These are phyloP conservation scores for Penicillium hordei DNA, from an alignment of 2,329 filamentous ascomycete species.

Conservation along the genomic window DNA sequence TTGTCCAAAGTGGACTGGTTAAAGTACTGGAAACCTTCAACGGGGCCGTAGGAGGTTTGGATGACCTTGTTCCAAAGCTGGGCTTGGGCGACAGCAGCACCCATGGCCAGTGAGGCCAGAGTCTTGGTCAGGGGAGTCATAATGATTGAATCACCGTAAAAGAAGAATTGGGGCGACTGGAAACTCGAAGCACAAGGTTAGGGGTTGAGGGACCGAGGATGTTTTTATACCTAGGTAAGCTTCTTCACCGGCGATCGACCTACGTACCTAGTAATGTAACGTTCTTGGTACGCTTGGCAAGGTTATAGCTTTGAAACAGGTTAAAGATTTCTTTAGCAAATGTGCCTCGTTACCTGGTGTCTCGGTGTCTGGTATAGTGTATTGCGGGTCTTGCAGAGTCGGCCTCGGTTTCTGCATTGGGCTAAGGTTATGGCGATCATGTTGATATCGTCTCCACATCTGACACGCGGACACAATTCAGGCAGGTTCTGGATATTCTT, in stretches of 20 bases:
- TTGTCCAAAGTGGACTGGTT: constrained; percentile 22
- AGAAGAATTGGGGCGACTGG: background rate
- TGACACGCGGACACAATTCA: background rate
- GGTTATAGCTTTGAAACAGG: no score
- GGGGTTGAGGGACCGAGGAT: background rate
- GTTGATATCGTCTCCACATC: background rate
- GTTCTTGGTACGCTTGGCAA: no score
- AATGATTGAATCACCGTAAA: background rate
- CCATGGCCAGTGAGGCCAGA: constrained; percentile 10
- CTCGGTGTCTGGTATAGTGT: background rate
- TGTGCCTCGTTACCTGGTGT: no score
- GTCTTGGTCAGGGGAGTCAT: constrained; percentile 14
- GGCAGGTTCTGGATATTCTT: background rate
- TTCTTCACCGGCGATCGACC: no score
- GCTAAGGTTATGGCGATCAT: background rate
- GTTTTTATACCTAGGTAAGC: no score
- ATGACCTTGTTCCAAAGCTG: constrained; percentile 25
- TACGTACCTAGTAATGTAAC: no score
- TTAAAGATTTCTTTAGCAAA: no score
- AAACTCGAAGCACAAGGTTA: background rate
- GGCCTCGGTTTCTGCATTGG: background rate
- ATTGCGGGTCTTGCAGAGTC: background rate
- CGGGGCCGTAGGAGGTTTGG: constrained; percentile 18
- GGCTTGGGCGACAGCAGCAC: constrained; percentile 15
- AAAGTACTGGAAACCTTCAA: constrained; percentile 25